A percentile compares a stretch with the other conserved stretches of the same genome.
Conservation (phyloP, 208 protist genomes). For the Trypanosoma rangeli region DNA sequence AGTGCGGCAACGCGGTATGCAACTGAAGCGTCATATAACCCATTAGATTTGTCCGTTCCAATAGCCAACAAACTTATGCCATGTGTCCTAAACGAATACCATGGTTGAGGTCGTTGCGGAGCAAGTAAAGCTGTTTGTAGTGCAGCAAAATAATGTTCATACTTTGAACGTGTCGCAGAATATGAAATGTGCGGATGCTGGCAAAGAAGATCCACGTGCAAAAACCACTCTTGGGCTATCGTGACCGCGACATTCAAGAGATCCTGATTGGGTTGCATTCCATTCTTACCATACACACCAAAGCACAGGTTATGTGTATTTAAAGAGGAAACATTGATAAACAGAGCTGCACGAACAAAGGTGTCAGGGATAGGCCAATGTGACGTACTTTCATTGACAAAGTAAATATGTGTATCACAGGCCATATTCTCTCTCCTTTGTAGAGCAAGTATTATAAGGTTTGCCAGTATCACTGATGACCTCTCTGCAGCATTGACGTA, state of each 20-base stretch:
- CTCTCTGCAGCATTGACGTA: slow-evolving; percentile 54
- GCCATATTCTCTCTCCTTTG: slow-evolving; percentile 37
- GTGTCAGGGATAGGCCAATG: slow-evolving; percentile 54
- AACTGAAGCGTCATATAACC: not conserved
- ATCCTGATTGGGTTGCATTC: slow-evolving; percentile 73
- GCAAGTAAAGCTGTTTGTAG: slow-evolving; percentile 35
- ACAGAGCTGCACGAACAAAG: slow-evolving; percentile 52
- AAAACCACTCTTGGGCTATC: slow-evolving; percentile 1
- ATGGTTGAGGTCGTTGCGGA: slow-evolving; percentile 41
- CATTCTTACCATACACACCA: slow-evolving; percentile 49
- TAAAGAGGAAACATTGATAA: slow-evolving; percentile 64
- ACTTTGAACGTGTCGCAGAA: slow-evolving; percentile 23
- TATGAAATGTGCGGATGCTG: slow-evolving; percentile 31
- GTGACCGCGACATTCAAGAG: slow-evolving; percentile 41
- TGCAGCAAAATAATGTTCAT: slow-evolving; percentile 32
- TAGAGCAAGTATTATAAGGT: slow-evolving; percentile 41
- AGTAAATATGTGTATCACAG: slow-evolving; percentile 69
- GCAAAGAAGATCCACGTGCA: slow-evolving; percentile 40
- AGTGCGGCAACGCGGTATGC: slow-evolving; percentile 13
- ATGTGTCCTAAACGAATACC: slow-evolving; percentile 33
- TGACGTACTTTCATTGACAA: slow-evolving; percentile 35
- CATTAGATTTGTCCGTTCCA: slow-evolving; percentile 29
- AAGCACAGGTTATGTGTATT: slow-evolving; percentile 47
- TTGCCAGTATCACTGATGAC: slow-evolving; percentile 47
- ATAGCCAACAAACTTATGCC: slow-evolving; percentile 50